phyloP scores from a whole-genome alignment of 768 basidiomycete genomes.

The Termitomyces sp. region DNA sequence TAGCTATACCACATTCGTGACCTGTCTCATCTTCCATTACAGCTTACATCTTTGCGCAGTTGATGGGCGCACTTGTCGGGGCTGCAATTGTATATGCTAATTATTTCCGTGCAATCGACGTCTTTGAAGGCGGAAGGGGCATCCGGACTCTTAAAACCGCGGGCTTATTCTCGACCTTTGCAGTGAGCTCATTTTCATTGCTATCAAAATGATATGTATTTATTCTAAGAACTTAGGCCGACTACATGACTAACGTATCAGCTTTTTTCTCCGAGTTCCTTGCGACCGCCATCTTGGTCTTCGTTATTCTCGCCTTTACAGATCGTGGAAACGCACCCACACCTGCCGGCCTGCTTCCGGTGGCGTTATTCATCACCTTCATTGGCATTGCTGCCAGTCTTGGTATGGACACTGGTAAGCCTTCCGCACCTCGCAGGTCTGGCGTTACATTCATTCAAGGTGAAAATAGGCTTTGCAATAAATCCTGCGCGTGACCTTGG shows the following conservation, averaged over 20 bases:
- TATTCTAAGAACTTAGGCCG: conserved; percentile 5
- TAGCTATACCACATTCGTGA: background rate
- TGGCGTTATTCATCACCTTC: conserved; percentile 51
- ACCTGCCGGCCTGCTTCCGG: conserved; percentile 46
- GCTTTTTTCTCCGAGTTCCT: conserved; percentile 51
- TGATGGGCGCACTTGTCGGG: conserved; percentile 56
- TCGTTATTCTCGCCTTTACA: conserved; percentile 47
- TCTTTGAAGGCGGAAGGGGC: conserved; percentile 50
- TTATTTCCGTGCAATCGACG: conserved; percentile 62
- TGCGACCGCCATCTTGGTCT: conserved; percentile 49
- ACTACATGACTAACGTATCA: conserved; percentile 30
- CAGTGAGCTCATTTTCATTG: conserved; percentile 30
- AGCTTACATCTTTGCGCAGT: conserved; percentile 54
- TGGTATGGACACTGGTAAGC: conserved; percentile 53
- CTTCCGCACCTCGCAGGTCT: background rate
- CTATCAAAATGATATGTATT: background rate
- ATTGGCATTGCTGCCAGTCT: conserved; percentile 52
- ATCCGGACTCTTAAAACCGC: conserved; percentile 53
- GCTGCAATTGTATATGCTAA: conserved; percentile 56
- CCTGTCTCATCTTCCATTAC: background rate
- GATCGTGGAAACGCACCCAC: conserved; percentile 49
- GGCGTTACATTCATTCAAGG: background rate
- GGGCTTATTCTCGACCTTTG: conserved; percentile 52
- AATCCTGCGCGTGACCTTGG: conserved; percentile 35
- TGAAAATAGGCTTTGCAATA: conserved; percentile 25